Evolutionary conservation across 352 stramenopile species (phyloP).

Genomic region (Peronospora destructor): DNA sequence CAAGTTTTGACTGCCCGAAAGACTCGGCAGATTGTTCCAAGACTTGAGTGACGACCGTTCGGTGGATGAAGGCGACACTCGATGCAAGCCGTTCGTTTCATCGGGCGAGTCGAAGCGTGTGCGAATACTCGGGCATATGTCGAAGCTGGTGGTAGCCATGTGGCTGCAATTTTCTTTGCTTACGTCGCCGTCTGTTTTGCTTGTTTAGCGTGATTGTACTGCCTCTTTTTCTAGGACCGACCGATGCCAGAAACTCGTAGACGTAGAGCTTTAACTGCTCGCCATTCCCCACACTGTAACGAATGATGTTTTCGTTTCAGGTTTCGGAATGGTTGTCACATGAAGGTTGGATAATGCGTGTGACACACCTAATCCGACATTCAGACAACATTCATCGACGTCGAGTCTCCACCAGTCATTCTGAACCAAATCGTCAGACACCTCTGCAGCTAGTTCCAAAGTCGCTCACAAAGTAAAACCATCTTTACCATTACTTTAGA

Average conservation of each 20-base stretch:
- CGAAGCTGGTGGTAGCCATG: conserved; percentile 15
- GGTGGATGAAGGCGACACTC: conserved; percentile 64
- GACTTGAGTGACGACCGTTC: conserved; percentile 70
- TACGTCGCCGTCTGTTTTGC: background rate
- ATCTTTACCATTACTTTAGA: background rate
- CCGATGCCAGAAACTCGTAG: conserved; percentile 4
- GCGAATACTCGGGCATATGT: conserved; percentile 28
- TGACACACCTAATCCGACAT: conserved; percentile 1
- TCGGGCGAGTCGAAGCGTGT: conserved; percentile 62
- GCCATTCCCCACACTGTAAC: background rate
- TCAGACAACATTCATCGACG: background rate
- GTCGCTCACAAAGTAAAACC: conserved; percentile 8
- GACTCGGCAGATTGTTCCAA: conserved; percentile 64
- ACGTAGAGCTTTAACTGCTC: conserved; percentile 12
- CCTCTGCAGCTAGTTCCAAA: conserved; percentile 1
- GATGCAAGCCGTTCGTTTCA: conserved; percentile 41
- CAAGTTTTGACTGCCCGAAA: conserved; percentile 38
- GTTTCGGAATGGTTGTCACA: conserved; percentile 3
- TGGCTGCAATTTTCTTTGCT: background rate
- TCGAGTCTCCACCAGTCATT: conserved; percentile 31
- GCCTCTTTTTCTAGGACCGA: too few relatives aligned
- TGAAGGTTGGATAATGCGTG: conserved; percentile 1
- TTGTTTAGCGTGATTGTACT: background rate
- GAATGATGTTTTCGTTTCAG: conserved; percentile 5
- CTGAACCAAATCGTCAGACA: background rate